These are phyloP conservation scores for Chloranthus sessilifolius DNA, from an alignment of 164 flowering plant genomes.

Conservation along the genomic window DNA sequence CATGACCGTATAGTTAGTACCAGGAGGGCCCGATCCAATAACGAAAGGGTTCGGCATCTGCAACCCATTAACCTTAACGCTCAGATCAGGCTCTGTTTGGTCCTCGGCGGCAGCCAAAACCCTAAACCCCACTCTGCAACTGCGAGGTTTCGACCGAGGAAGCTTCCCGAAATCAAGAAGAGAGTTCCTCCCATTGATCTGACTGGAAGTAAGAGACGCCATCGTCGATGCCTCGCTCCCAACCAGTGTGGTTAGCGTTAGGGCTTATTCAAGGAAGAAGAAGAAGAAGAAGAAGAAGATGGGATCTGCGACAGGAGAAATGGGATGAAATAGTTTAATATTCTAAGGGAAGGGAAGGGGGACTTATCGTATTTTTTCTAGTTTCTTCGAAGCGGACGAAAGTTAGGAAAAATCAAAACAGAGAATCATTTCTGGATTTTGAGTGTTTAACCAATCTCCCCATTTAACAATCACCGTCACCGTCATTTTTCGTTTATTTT, in stretches of 20 bases:
- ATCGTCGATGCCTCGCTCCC: background rate
- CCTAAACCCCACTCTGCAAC: constrained; percentile 41
- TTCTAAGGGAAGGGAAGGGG: too few species aligned
- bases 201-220: constrained; percentile 14
- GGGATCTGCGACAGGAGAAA: too few species aligned
- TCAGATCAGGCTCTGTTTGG: constrained; percentile 76
- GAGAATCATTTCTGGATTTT: too few species aligned
- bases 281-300: background rate
- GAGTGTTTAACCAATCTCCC: too few species aligned
- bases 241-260: too few species aligned
- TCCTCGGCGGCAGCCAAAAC: constrained; percentile 30
- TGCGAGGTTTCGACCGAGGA: constrained; percentile 1
- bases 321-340: too few species aligned
- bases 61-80: constrained; percentile 87
- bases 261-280: background rate
- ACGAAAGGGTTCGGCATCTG: constrained; percentile 96
- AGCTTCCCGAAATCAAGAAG: constrained; percentile 4
- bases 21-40: constrained; percentile 98
- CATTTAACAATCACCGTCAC: too few species aligned
- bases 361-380: too few species aligned
- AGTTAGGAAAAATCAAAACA: too few species aligned
- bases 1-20: constrained; percentile 96
- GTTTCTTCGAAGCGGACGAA: too few species aligned
- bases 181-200: constrained; percentile 10
- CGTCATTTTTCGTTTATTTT: too few species aligned